Evolutionary conservation across 495 filamentous ascomycete species (phyloP), one percentile per base, ranked within the genome.

Genomic region (Jackrogersella minutella): DNA sequence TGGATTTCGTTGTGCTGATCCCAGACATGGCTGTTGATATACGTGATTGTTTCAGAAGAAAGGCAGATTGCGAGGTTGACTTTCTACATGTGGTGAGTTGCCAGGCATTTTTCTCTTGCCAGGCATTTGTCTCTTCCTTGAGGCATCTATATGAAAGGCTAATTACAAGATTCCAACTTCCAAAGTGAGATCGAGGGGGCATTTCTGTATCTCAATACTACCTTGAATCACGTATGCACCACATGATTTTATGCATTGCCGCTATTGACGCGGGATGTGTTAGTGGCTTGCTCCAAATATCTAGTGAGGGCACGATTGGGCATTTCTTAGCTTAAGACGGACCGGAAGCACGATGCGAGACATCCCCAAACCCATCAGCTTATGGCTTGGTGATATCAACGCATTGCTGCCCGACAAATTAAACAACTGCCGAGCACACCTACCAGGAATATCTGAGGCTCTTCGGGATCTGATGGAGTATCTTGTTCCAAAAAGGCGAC

Each of bases 341-440:
- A 9, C 26, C 7, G 16, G 41, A 39, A 49, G 7, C 7, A 11
- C 40, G 11, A 41, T 33, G 16, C 13, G 40, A 49, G 21, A 14
- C 26, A 52, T 40, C 21, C 50, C 49, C 54, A 47, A 7, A 43
- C 57, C 41, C 51, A 61, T 57, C 63, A 33, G 26, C 9, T 11
- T 7, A 14, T 13, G 10, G 9, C 40, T 33, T 55, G 6, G 46
- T 55, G 55, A 53, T 43, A 66, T 54, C 55, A 41, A 17, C 26
- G 40, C 51, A 36, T 41, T 14, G 41, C 26, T 51, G 30, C 36
- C 39, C 10, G 14, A 66, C 50, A 28, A 57, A 66, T 66, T 28
- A 37, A 14, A 10, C 36, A 47, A 21, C 3, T 61, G 56, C 57
- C 57, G 62, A 47, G 0, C 17, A 31, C 9, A 40, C 4, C 19